These are phyloP conservation scores for Fraxinus albicans DNA, from an alignment of 305 asterid species.

Conservation along the genomic window DNA sequence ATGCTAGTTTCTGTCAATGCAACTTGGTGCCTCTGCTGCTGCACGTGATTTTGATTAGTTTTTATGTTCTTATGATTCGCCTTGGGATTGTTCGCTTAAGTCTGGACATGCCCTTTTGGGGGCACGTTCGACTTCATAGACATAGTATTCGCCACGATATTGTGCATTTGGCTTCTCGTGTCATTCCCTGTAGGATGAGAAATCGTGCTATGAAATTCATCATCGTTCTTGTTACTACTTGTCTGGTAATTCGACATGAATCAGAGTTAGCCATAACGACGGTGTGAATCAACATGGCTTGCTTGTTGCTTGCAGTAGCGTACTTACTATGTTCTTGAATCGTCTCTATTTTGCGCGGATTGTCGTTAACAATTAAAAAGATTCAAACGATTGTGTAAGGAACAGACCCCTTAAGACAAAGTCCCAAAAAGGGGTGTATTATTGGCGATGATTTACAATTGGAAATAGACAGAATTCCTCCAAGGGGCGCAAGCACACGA, in stretches of 20 bases:
- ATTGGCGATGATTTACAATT: no score
- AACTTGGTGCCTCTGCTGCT: constrained; percentile 36
- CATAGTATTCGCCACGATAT: constrained; percentile 43
- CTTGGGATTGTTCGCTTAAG: neutral
- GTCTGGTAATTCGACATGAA: neutral
- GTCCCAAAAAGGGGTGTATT: no score
- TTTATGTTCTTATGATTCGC: constrained; percentile 8
- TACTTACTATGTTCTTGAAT: constrained; percentile 49
- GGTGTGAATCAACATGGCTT: constrained; percentile 36
- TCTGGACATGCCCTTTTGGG: constrained; percentile 2
- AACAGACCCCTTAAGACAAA: no score
- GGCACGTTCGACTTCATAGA: constrained; percentile 33
- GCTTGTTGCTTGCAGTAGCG: constrained; percentile 35
- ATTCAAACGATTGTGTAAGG: no score
- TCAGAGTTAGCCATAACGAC: constrained; percentile 47
- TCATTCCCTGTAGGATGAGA: constrained; percentile 34
- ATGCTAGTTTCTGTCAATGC: constrained; percentile 49
- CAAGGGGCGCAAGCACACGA: no score
- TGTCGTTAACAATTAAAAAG: no score
- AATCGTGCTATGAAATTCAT: constrained; percentile 15
- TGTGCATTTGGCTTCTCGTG: constrained; percentile 42
- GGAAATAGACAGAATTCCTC: no score
- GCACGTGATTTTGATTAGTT: constrained; percentile 9
- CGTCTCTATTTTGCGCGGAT: constrained; percentile 19
- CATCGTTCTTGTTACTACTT: neutral